phyloP scores from a whole-genome alignment of 176 grass and related monocot species.

The Ananas comosus region DNA sequence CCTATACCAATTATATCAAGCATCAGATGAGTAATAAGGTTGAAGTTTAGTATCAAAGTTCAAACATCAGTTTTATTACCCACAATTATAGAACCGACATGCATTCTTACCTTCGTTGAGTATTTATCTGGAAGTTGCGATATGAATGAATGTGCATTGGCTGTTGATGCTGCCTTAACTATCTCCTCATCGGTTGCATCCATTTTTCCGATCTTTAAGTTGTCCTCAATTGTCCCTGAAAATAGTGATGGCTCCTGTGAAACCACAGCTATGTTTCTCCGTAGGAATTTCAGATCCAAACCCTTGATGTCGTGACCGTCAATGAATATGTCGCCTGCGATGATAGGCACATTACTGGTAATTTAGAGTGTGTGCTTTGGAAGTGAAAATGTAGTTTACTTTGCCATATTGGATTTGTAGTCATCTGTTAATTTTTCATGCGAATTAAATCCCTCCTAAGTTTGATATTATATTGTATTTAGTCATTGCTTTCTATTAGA shows the following conservation, averaged over 20 bases:
- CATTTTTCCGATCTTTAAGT: conserved; percentile 40
- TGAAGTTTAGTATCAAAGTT: no score
- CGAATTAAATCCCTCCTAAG: no score
- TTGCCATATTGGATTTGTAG: no score
- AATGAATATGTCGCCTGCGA: conserved; percentile 37
- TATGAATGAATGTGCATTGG: conserved; percentile 43
- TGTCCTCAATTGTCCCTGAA: conserved; percentile 43
- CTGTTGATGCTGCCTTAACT: conserved; percentile 28
- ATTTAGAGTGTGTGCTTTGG: conserved; percentile 12
- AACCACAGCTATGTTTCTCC: conserved; percentile 37
- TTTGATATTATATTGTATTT: no score
- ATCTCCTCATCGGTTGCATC: conserved; percentile 42
- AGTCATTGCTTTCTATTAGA: no score
- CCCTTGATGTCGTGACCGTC: conserved; percentile 31
- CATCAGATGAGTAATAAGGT: no score
- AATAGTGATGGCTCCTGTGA: conserved; percentile 42
- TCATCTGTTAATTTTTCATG: no score
- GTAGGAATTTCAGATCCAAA: conserved; percentile 34
- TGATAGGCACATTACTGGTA: background rate
- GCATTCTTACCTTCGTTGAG: conserved; percentile 30
- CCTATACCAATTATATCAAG: conserved; percentile 26
- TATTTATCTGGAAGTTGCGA: conserved; percentile 37
- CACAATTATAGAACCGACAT: background rate
- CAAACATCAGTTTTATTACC: background rate
- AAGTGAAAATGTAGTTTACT: background rate